Evolutionary conservation across 768 basidiomycete species (phyloP).

Genomic region (Boletus sp.): DNA sequence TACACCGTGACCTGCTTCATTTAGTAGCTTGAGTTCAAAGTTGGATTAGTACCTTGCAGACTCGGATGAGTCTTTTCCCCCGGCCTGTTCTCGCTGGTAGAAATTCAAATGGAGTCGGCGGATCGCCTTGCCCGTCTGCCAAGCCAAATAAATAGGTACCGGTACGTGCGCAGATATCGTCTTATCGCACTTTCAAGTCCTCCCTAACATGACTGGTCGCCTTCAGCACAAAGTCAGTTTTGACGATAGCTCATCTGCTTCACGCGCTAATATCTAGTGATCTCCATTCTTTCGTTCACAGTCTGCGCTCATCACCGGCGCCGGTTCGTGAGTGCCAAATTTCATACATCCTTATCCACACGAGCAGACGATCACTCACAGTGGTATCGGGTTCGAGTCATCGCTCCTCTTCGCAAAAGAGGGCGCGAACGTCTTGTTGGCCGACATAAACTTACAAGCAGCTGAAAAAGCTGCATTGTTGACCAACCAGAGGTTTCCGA

Average conservation of each 20-base stretch:
- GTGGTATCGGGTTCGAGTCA: constrained; percentile 95
- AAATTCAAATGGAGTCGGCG: too few species aligned
- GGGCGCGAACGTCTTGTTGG: constrained; percentile 87
- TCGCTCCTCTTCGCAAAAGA: constrained; percentile 94
- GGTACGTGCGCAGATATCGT: neutral
- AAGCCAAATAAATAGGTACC: neutral
- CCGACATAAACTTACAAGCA: constrained; percentile 79
- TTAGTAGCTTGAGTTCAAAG: neutral
- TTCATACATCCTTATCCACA: neutral
- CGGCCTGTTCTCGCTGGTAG: neutral
- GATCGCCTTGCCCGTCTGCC: too few species aligned
- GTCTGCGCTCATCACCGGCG: constrained; percentile 85
- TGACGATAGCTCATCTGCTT: neutral
- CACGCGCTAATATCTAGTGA: constrained; percentile 10
- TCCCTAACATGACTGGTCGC: constrained; percentile 55
- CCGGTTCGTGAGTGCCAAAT: constrained; percentile 66
- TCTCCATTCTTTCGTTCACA: constrained; percentile 25
- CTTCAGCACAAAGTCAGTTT: constrained; percentile 60
- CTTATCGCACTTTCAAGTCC: constrained; percentile 3
- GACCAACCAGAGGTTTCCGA: constrained; percentile 65
- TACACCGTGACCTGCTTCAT: neutral
- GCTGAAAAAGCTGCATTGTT: constrained; percentile 65
- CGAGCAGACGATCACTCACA: constrained; percentile 33
- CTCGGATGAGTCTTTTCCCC: neutral
- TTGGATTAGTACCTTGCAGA: neutral